Base-by-base conservation (phyloP, 306 rosid species). In the Cicer arietinum region DNA sequence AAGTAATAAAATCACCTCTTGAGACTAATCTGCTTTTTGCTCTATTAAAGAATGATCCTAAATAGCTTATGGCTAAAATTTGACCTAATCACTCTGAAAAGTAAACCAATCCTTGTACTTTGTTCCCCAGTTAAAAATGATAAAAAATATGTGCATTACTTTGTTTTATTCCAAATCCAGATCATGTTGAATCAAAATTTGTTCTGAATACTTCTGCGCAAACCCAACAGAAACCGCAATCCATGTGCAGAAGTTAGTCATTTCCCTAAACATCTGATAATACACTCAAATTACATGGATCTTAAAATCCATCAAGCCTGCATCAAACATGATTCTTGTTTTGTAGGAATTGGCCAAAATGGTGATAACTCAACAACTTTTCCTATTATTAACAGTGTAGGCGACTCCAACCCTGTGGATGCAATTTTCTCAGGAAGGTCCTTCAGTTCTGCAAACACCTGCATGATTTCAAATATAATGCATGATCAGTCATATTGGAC, bases 311-410 rank as follows among this genome's bases (percentile, higher is more conserved):
- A 20, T 83, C 56, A 83, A 5, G 81, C 83, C 52, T 88, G 86
- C 25, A 79, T 84, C 59, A 90, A 78, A 77, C 75, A 79, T 8
- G 92, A 77, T 12, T 81, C 86, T 74, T 91, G 88, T 71, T 71
- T 75, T 47, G 74, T 40, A 76, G 91, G 50, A 72, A 84, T 42
- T 10, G 91, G 84, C 97, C 99, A 95, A 68, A 79, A 81, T 10
- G 98, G 93, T 10, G 99, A 95, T 73, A 90, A 89, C 25, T 89
- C 90, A 53, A 92, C 99, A 45, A 95, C 99, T 83, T 86, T 95
- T 62, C 99, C 98, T 63, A 95, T 86, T 14, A 95, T 80, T 62
- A 95, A 89, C 54, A 95, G 86, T 11, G 98, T 90, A 0, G 99
- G 99, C 18, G 99, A 95, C 67, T 79, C 84, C 69, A 95, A 81